These are phyloP conservation scores for Deakozyma indianensis DNA, from an alignment of 805 yeast species.

Conservation along the genomic window DNA sequence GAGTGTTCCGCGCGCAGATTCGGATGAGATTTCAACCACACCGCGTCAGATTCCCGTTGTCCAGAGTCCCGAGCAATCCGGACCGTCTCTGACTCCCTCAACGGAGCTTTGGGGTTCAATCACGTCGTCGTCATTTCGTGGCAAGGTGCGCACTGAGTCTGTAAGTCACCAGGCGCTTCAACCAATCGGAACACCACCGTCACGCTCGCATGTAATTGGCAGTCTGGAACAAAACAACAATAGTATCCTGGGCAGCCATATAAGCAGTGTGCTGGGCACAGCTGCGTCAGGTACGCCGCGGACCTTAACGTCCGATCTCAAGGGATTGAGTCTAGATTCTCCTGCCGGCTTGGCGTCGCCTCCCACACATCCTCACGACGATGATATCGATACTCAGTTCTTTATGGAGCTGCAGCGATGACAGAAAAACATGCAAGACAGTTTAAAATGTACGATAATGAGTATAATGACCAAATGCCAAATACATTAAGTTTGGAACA, in stretches of 20 bases:
- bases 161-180: not conserved
- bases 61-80: not conserved
- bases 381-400: constrained; percentile 5
- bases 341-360: constrained; percentile 2
- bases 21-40: not conserved
- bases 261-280: not conserved
- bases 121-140: not conserved
- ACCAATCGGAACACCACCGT: not conserved
- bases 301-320: constrained; percentile 1
- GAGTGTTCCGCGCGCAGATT: not conserved
- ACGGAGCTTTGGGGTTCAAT: not conserved
- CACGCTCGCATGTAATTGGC: not conserved
- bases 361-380: constrained; percentile 3
- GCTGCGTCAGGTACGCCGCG: constrained; percentile 2
- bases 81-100: not conserved
- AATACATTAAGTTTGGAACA: no score
- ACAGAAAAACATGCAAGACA: no score
- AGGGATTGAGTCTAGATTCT: not conserved
- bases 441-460: no score
- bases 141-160: not conserved
- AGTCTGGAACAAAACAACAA: not conserved
- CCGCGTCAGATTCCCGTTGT: not conserved
- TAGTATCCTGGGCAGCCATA: not conserved
- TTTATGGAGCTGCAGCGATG: constrained; percentile 5
- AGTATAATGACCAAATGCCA: not conserved